Evolutionary conservation across 495 filamentous ascomycete genomes (phyloP).

Genomic region (Lepidopterella palustris): DNA sequence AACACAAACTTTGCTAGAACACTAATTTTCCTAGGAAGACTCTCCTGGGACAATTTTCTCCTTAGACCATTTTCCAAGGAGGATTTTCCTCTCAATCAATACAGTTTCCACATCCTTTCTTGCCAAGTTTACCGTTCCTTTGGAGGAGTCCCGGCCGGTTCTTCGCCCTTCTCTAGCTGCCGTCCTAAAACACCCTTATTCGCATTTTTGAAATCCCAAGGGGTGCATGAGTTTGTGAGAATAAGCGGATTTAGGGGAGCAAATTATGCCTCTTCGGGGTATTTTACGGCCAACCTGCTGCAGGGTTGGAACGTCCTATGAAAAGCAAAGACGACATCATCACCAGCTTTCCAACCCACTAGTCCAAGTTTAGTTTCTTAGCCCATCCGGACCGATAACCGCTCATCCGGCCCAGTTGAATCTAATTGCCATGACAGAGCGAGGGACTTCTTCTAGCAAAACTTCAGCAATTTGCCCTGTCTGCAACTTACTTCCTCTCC

Average conservation of each 20-base stretch:
- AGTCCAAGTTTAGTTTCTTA: background rate
- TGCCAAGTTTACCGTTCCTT: too few relatives aligned
- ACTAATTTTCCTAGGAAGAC: too few relatives aligned
- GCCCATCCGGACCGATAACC: background rate
- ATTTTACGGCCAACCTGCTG: background rate
- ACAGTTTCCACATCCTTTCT: too few relatives aligned
- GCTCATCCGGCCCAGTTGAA: background rate
- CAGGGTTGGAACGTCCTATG: background rate
- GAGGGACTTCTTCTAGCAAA: background rate
- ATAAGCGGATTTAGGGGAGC: background rate
- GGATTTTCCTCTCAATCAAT: too few relatives aligned
- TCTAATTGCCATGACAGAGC: background rate
- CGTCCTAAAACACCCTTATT: too few relatives aligned
- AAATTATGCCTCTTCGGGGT: background rate
- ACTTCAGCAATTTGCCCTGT: background rate
- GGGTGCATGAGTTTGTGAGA: background rate
- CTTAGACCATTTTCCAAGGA: too few relatives aligned
- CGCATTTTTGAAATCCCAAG: background rate
- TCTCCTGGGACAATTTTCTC: too few relatives aligned
- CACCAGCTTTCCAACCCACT: background rate
- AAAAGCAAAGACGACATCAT: background rate
- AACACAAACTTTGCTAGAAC: too few relatives aligned
- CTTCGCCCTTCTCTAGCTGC: too few relatives aligned
- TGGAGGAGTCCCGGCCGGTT: too few relatives aligned
- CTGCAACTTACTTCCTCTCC: background rate